Evolutionary conservation across 441 rosid genomes (phyloP), one percentile per base, ranked within the genome.

Genomic region (Erodium moschatum): DNA sequence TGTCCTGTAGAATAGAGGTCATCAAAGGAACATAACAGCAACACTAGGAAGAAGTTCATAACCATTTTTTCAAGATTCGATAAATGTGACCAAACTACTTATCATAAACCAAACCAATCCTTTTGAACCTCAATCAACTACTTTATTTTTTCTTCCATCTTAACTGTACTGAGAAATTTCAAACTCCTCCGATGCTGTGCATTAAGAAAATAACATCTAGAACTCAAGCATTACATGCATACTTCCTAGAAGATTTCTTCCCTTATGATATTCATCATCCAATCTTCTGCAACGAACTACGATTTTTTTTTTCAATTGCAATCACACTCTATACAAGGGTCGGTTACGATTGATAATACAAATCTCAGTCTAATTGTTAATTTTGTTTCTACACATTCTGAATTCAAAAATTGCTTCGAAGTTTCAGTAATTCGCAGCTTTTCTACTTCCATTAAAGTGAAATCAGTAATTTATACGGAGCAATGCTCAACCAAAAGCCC

Each of bases 1-100:
- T 85, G 56, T 90, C 96, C 99, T 95, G 76, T n/a, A 68, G 69
- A 69, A n/a, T 52, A 69, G 35, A 68, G 77, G 65, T 19, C 3
- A 6, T 19, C 2, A 19, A 20, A 6, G 9, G 9, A 35, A 35
- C 40, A 6, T 35, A 35, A 35, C 40, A 35, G 6, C 40, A 56
- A 56, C 62, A 56, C 18, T 16, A 16, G 52, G 70, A 13, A 62
- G 15, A 62, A 27, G 62, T 19, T 2, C 27, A 10, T 4, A 56
- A 6, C 24, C 24, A 19, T 15, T 6, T 16, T 16, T 56, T 8
- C 18, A 56, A 6, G 62, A 18, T 56, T 56, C 62, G 16, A 18
- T 56, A 19, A 56, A 56, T 19, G 62, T 56, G 62, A 19, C 62
- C 16, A 19, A 56, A 56, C 24, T 56, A 56, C 21, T 5, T n/a